Base-by-base conservation (phyloP, 176 grass and related monocot species). In the Eremochloa ophiuroides region DNA sequence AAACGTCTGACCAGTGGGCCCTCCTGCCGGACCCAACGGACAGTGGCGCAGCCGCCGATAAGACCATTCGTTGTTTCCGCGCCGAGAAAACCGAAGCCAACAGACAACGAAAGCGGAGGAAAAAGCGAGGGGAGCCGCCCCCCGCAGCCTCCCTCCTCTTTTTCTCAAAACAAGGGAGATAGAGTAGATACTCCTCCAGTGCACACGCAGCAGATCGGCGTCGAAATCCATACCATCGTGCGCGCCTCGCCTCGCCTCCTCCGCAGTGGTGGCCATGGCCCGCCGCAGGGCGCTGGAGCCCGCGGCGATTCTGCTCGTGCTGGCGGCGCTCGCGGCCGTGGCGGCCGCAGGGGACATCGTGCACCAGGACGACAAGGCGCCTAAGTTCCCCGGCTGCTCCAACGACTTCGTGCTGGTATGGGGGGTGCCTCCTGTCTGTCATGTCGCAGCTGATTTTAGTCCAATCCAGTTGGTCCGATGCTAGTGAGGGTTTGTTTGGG, bases 301-400 rank as follows among this genome's bases (percentile, higher is more conserved):
- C 66, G 31, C 58, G 62, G 64, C 80, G 25, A 56, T 82, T 14
- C 33, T 95, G 43, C 58, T 75, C 61, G 12, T 83, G 30, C 13
- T 87, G 50, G 78, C 84, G 46, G 87, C 87, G 16, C 66, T 95
- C 43, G 78, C 42, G 6, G 76, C 82, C 67, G 51, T 88, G 62
- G 91, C 84, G 18, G 69, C 75, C 58, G 93, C 40, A 23, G 96
- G 96, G 40, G 96, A 98, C 88, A 98, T 94, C 80, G 87, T 93
- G 44, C 93, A 91, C 85, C 93, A 88, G 70, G 96, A 98, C 79
- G 86, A 93, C 71, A 62, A 94, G 50, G 90, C 91, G 2, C 96
- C 93, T 12, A 98, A 98, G 96, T 87, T 93, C 33, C 93, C 90
- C 69, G 93, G 93, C 46, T 98, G 96, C 90, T 87, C 88, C 75